phyloP scores from a whole-genome alignment of 257 asterid species.

The Primulina tabacum region DNA sequence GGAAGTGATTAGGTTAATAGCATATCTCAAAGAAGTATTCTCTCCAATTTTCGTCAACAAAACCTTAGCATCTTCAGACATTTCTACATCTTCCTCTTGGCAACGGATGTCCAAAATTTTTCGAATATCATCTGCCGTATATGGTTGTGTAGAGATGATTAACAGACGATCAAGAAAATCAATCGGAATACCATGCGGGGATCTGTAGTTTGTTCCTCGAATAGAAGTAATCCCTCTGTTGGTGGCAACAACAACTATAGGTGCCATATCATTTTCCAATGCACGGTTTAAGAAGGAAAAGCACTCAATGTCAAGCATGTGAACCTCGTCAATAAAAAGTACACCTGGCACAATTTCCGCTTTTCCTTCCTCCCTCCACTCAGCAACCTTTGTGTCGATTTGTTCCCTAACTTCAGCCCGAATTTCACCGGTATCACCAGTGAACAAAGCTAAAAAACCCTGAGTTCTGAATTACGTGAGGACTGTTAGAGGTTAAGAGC shows the following conservation, averaged over 20 bases:
- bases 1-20: slow-evolving; percentile 75
- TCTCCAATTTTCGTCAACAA: slow-evolving; percentile 82
- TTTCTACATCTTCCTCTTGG: slow-evolving; percentile 88
- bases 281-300: slow-evolving; percentile 96
- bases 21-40: slow-evolving; percentile 79
- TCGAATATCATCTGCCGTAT: slow-evolving; percentile 70
- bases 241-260: slow-evolving; percentile 89
- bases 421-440: slow-evolving; percentile 91
- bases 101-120: slow-evolving; percentile 80
- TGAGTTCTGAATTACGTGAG: slow-evolving; percentile 63
- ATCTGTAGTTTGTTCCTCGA: slow-evolving; percentile 81
- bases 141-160: slow-evolving; percentile 90
- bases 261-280: slow-evolving; percentile 94
- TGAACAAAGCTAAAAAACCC: slow-evolving; percentile 86
- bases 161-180: slow-evolving; percentile 94
- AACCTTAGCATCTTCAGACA: slow-evolving; percentile 80
- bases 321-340: slow-evolving; percentile 96
- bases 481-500: neutral
- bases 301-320: slow-evolving; percentile 97
- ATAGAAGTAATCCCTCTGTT: slow-evolving; percentile 90
- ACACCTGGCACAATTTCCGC: slow-evolving; percentile 96
- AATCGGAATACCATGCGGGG: slow-evolving; percentile 86
- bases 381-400: slow-evolving; percentile 94
- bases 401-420: slow-evolving; percentile 97
- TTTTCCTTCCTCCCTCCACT: slow-evolving; percentile 98